Base-by-base conservation (phyloP, 116 monocot genomes). In the Posidonia oceanica region DNA sequence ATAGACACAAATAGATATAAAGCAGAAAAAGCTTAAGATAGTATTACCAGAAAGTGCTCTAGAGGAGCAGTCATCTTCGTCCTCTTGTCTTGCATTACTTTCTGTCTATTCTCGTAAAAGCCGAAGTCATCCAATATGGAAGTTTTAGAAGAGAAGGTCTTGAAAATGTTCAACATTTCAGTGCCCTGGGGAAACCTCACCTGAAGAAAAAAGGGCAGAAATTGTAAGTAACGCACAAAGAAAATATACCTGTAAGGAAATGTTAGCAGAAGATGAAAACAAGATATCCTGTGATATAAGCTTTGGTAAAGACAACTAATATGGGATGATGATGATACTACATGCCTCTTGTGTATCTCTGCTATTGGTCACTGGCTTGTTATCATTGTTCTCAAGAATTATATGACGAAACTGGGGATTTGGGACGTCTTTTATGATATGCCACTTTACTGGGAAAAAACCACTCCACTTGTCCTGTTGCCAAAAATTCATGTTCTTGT, bases 391-490 rank as follows among this genome's bases (percentile, higher is more conserved):
- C 75, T 88, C 85, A 60, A 91, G 75, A 36, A 91, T 77, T 71
- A 91, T 83, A 64, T 91, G 91, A 59, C 91, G 87, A 53, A 91
- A 85, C 16, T 88, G 91, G 29, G 83, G 73, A 74, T 91, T 91
- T 63, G 91, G 88, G 18, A 91, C 71, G 67, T 91, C 91, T 67
- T 91, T 91, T 58, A 91, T 83, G 29, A 91, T 78, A 66, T 88
- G 91, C 91, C 91, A 91, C 64, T 85, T 91, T 20, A 91, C 91
- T 42, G 85, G 88, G 69, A 91, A 88, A 61, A 71, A 91, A 22
- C 91, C 91, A 69, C 77, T 91, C 91, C 91, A 91, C 69, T 88
- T 88, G 75, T 91, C 91, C 59, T 91, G 91, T 74, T 91, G 91
- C 91, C 91, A 91, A 80, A 91, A 91, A 36, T 91, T 80, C 91